These are phyloP conservation scores for Ilyonectria robusta DNA, from an alignment of 2,329 filamentous ascomycete genomes.

Conservation along the genomic window DNA sequence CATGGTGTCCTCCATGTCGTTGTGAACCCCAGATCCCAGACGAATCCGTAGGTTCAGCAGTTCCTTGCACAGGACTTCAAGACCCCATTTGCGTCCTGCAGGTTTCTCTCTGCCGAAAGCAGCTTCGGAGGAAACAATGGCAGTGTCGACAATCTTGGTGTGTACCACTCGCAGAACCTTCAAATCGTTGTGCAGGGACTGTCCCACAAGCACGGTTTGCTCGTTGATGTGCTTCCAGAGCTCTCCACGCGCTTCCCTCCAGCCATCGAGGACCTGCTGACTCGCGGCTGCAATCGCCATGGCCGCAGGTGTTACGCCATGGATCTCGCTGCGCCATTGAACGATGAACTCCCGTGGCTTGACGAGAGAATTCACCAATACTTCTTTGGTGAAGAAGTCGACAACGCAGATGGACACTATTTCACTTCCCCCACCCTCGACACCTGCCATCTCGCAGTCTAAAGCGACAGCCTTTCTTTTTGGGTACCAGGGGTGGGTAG, in stretches of 20 bases:
- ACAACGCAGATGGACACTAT: conserved; percentile 24
- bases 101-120: neutral
- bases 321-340: conserved; percentile 19
- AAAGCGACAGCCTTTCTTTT: conserved; percentile 30
- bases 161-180: conserved; percentile 7
- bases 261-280: conserved; percentile 1
- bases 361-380: conserved; percentile 20
- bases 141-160: conserved; percentile 1
- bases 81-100: neutral
- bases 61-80: neutral
- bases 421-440: conserved; percentile 1
- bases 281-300: conserved; percentile 17
- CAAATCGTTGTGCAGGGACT: conserved; percentile 7
- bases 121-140: neutral
- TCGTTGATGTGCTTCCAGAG: conserved; percentile 14
- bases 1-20: neutral
- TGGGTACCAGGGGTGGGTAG: neutral
- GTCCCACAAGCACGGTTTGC: conserved; percentile 2
- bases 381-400: conserved; percentile 28
- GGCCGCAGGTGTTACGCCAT: conserved; percentile 20
- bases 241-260: conserved; percentile 7
- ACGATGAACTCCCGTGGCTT: conserved; percentile 11
- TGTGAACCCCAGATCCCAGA: neutral
- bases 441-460: conserved; percentile 28
- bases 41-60: neutral